Conservation (phyloP, 2,329 filamentous ascomycete species). For the Trichoderma brevicompactum region DNA sequence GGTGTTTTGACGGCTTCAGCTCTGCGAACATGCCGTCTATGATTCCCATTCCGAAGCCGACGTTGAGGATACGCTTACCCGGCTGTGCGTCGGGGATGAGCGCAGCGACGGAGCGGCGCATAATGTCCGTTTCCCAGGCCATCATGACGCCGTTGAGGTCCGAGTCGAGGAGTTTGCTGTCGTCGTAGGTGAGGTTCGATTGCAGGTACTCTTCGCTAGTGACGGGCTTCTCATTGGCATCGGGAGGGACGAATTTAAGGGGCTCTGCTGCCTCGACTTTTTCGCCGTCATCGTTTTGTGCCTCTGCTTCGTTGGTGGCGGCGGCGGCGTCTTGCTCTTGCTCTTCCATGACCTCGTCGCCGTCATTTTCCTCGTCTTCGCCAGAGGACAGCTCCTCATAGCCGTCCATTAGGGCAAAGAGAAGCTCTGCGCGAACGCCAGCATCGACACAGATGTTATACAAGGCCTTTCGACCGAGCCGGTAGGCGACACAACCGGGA, state of each 20-base stretch:
- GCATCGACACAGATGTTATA: constrained; percentile 88
- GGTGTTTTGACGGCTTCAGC: constrained; percentile 69
- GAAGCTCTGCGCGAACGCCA: constrained; percentile 85
- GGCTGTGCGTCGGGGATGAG: constrained; percentile 54
- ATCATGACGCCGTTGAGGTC: constrained; percentile 90
- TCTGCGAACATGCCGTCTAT: constrained; percentile 76
- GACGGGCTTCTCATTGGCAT: constrained; percentile 51
- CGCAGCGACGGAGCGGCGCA: constrained; percentile 74
- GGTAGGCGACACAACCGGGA: constrained; percentile 80
- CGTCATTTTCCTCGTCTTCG: constrained; percentile 52
- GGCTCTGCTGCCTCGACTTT: constrained; percentile 41
- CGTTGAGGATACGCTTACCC: constrained; percentile 76
- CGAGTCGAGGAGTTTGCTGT: constrained; percentile 71
- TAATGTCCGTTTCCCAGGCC: constrained; percentile 88
- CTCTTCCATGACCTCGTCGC: constrained; percentile 48
- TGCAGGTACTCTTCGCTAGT: constrained; percentile 71
- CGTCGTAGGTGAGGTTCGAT: constrained; percentile 66
- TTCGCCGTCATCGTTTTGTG: constrained; percentile 39
- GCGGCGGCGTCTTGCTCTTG: constrained; percentile 46
- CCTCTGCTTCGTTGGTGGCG: constrained; percentile 23
- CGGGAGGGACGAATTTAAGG: constrained; percentile 42
- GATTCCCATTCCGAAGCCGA: constrained; percentile 92
- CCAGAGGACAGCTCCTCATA: constrained; percentile 73
- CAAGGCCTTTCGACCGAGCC: constrained; percentile 69
- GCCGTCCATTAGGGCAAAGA: constrained; percentile 79